Base-by-base conservation (phyloP, 2,329 filamentous ascomycete species). In the Macrophomina tecta region DNA sequence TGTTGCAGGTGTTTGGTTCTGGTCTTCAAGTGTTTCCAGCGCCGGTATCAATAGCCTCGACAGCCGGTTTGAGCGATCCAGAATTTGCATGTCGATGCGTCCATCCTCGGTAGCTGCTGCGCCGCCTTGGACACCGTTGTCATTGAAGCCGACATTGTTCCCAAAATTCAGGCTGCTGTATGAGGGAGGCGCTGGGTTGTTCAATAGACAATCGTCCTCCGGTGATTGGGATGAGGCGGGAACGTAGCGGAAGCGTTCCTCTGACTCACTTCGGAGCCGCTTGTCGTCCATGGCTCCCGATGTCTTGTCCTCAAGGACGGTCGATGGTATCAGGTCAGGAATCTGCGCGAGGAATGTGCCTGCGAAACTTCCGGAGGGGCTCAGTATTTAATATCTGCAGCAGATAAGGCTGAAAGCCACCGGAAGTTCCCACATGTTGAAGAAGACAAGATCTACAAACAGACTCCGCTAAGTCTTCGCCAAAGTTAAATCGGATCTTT, bases 1-100 rank as follows among this genome's bases (percentile, higher is more conserved):
- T 28, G 18, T 9, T 9, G 48, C 18, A 3, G 48, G 48, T 12
- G 48, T 30, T 28, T 23, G 11, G 9, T 51, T 28, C 23, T 51
- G 48, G 48, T 51, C 48, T 23, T 30, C 18, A 18, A 51, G 48
- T 8, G 18, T 51, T 30, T 51, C 48, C 4, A 51, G 23, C 23
- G 48, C 48, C 5, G 48, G 48, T 11, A 51, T 51, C 48, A 51
- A 28, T 12, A 51, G 23, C 14, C 23, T 30, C 7, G 48, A 51
- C 9, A 51, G 23, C 14, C 48, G 18, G 48, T 51, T 51, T 18
- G 23, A 30, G 48, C 48, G 48, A 28, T 51, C 48, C 48, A 51
- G 48, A 23, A 51, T 51, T 28, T 51, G 48, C 48, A 51, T 51
- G 23, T 51, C 48, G 23, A 51, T 51, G 48, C 48, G 48, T 3